Conservation (phyloP, 2,329 filamentous ascomycete species). For the Fusarium burgessii region DNA sequence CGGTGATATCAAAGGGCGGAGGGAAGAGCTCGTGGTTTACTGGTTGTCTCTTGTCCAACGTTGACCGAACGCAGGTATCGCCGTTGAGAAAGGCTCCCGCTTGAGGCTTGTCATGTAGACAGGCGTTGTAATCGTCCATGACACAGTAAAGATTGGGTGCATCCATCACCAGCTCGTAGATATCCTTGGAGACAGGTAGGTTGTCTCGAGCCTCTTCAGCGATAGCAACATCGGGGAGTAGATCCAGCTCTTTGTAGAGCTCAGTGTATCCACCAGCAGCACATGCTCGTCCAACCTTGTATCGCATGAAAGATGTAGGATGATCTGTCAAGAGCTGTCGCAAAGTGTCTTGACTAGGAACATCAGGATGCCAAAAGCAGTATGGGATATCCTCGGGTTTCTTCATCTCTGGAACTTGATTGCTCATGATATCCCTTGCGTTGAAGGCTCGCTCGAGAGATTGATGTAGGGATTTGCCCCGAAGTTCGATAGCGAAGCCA, state of each 20-base stretch:
- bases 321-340: constrained; percentile 44
- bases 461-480: neutral
- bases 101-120: neutral
- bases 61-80: constrained; percentile 14
- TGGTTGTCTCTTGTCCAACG: neutral
- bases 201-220: constrained; percentile 56
- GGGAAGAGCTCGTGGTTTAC: neutral
- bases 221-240: constrained; percentile 55
- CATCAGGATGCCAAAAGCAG: constrained; percentile 57
- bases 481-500: neutral
- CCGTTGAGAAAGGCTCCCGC: constrained; percentile 25
- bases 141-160: constrained; percentile 44
- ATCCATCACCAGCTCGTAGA: constrained; percentile 51
- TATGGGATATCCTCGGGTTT: constrained; percentile 49
- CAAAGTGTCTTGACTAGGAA: constrained; percentile 53
- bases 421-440: constrained; percentile 54
- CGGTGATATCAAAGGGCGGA: constrained; percentile 8
- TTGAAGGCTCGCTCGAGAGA: constrained; percentile 33
- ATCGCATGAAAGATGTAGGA: constrained; percentile 50
- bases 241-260: constrained; percentile 52
- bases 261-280: constrained; percentile 53
- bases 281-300: constrained; percentile 56
- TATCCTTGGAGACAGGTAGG: constrained; percentile 30
- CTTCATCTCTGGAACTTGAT: constrained; percentile 46
- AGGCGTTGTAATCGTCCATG: constrained; percentile 54